Conservation (phyloP, 257 asterid species). For the Craterostigma plantagineum region DNA sequence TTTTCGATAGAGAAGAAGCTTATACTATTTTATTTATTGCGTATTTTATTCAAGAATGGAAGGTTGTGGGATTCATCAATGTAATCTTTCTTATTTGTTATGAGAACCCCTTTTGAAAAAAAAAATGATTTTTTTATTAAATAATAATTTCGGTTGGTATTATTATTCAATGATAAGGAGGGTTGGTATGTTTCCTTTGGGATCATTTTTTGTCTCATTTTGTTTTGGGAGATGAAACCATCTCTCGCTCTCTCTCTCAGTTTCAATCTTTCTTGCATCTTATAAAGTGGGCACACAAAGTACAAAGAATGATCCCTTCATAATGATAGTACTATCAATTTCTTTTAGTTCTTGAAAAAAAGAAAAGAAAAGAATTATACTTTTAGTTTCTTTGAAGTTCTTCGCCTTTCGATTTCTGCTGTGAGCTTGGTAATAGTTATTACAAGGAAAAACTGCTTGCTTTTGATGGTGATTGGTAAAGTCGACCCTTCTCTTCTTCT, state of each 20-base stretch:
- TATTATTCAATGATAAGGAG: conserved; percentile 67
- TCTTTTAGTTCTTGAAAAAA: too few relatives aligned
- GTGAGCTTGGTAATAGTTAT: too few relatives aligned
- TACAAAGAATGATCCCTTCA: too few relatives aligned
- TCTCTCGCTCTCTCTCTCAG: not conserved
- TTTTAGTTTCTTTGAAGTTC: too few relatives aligned
- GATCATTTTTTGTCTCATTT: conserved; percentile 38
- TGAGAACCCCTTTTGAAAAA: conserved; percentile 15
- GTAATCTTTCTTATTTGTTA: conserved; percentile 22
- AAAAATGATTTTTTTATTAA: conserved; percentile 10
- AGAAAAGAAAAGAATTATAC: too few relatives aligned
- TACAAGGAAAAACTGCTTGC: too few relatives aligned
- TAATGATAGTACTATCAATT: too few relatives aligned
- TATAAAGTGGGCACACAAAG: too few relatives aligned
- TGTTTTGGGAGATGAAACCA: not conserved
- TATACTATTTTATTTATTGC: conserved; percentile 9
- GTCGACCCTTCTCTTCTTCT: too few relatives aligned
- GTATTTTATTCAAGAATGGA: too few relatives aligned
- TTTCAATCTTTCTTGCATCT: not conserved
- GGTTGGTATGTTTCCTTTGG: conserved; percentile 23
- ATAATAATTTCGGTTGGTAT: conserved; percentile 30
- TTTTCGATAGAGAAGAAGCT: not conserved
- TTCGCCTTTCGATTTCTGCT: too few relatives aligned
- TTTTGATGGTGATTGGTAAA: too few relatives aligned
- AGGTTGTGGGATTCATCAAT: conserved; percentile 7